These are phyloP conservation scores for Penicillium thymicola DNA, from an alignment of 2,329 filamentous ascomycete genomes.

Conservation along the genomic window DNA sequence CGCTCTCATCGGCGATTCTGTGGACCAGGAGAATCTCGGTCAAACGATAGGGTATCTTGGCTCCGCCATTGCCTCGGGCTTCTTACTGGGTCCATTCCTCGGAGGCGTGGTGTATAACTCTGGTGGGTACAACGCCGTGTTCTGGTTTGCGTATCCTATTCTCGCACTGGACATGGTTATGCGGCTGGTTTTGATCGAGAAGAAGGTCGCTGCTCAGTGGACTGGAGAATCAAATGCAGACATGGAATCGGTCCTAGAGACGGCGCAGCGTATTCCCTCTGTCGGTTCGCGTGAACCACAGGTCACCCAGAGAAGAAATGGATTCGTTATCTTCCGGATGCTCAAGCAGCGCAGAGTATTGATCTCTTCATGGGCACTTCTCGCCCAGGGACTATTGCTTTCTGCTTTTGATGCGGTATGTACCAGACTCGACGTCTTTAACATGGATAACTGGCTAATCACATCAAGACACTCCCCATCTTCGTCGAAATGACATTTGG, in stretches of 20 bases:
- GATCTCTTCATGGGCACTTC: constrained; percentile 54
- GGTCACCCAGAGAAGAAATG: background rate
- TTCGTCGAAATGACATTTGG: constrained; percentile 54
- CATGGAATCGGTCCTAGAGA: constrained; percentile 28
- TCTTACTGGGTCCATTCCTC: constrained; percentile 55
- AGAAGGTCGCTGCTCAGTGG: constrained; percentile 50
- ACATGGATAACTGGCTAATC: background rate
- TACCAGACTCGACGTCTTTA: constrained; percentile 7
- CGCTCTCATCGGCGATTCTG: constrained; percentile 58
- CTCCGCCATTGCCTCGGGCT: constrained; percentile 57
- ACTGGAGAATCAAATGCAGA: background rate
- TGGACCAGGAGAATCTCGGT: constrained; percentile 55
- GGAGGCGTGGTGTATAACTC: constrained; percentile 61
- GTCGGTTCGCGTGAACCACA: background rate
- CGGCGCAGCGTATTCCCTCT: background rate
- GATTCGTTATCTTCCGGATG: constrained; percentile 21
- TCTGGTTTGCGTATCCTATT: constrained; percentile 54
- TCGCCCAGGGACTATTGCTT: constrained; percentile 49
- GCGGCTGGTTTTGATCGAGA: constrained; percentile 61
- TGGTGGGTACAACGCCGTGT: constrained; percentile 58
- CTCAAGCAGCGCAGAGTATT: constrained; percentile 50
- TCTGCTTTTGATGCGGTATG: constrained; percentile 51
- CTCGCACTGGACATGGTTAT: constrained; percentile 58
- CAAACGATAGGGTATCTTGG: constrained; percentile 58
- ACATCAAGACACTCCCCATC: constrained; percentile 45